Conservation (phyloP, 2,329 filamentous ascomycete species). For the Fusarium sp. region DNA sequence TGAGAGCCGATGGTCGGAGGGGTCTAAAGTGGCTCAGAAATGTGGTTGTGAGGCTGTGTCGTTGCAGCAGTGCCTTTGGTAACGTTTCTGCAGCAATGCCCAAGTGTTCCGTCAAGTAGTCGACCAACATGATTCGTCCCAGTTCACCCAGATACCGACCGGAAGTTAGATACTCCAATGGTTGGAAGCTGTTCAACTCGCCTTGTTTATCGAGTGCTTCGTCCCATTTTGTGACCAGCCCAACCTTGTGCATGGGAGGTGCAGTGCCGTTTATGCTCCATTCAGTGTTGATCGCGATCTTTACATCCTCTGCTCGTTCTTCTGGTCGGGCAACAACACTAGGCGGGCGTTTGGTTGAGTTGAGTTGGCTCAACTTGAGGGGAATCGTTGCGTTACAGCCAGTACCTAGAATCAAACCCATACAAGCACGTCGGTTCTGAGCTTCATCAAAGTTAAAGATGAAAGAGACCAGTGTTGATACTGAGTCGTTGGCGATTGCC, state of each 20-base stretch:
- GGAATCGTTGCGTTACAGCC: constrained; percentile 85
- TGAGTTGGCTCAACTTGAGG: constrained; percentile 71
- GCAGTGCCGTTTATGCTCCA: constrained; percentile 84
- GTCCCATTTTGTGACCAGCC: constrained; percentile 79
- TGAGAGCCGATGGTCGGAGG: constrained; percentile 56
- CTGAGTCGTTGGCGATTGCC: constrained; percentile 85
- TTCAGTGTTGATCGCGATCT: constrained; percentile 84
- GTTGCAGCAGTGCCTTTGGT: constrained; percentile 65
- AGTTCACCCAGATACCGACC: constrained; percentile 83
- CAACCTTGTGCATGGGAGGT: constrained; percentile 70
- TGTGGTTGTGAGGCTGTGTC: constrained; percentile 75
- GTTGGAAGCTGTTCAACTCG: constrained; percentile 80
- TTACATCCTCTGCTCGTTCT: constrained; percentile 62
- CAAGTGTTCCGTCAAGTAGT: constrained; percentile 66
- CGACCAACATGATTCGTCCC: constrained; percentile 75
- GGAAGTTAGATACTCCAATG: constrained; percentile 86
- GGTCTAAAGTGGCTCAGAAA: constrained; percentile 79
- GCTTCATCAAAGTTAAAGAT: constrained; percentile 75
- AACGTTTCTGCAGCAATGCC: constrained; percentile 58
- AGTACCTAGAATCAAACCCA: constrained; percentile 85
- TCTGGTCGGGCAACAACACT: constrained; percentile 62
- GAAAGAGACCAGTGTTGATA: constrained; percentile 82
- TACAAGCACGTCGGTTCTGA: constrained; percentile 72
- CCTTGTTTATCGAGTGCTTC: constrained; percentile 72
- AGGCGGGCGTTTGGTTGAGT: constrained; percentile 69